phyloP scores from a whole-genome alignment of 805 yeast genomes.

The Kazachstania viticola region DNA sequence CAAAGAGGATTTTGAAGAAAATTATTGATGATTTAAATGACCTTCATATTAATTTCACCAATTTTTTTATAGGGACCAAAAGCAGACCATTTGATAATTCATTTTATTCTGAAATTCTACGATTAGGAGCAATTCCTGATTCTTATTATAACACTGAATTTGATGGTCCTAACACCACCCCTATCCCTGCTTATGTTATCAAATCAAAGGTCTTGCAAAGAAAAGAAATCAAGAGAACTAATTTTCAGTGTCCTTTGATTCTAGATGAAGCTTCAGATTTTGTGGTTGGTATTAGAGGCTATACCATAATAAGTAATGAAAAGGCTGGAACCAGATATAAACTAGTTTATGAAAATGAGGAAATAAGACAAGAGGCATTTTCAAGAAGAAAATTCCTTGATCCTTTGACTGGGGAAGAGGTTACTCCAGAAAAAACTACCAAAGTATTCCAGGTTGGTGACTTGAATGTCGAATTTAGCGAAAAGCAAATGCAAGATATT shows the following conservation, averaged over 20 bases:
- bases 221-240: constrained; percentile 51
- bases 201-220: constrained; percentile 39
- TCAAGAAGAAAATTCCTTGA: constrained; percentile 32
- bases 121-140: constrained; percentile 14
- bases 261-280: constrained; percentile 37
- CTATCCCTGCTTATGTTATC: constrained; percentile 34
- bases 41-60: constrained; percentile 41
- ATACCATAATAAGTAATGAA: constrained; percentile 47
- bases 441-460: constrained; percentile 38
- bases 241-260: constrained; percentile 49
- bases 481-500: constrained; percentile 27
- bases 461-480: constrained; percentile 31
- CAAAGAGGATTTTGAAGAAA: constrained; percentile 40
- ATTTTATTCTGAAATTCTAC: constrained; percentile 44
- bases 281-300: constrained; percentile 61
- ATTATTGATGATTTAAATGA: constrained; percentile 51
- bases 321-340: constrained; percentile 35
- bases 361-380: constrained; percentile 40
- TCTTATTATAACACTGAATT: constrained; percentile 9
- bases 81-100: constrained; percentile 31
- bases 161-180: constrained; percentile 32
- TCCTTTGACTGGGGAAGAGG: constrained; percentile 34
- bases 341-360: constrained; percentile 43
- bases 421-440: constrained; percentile 24
- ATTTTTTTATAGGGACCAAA: constrained; percentile 43